Evolutionary conservation across 2,329 filamentous ascomycete species (phyloP), one percentile per base, ranked within the genome.

Genomic region (Tympanopsis confertula): DNA sequence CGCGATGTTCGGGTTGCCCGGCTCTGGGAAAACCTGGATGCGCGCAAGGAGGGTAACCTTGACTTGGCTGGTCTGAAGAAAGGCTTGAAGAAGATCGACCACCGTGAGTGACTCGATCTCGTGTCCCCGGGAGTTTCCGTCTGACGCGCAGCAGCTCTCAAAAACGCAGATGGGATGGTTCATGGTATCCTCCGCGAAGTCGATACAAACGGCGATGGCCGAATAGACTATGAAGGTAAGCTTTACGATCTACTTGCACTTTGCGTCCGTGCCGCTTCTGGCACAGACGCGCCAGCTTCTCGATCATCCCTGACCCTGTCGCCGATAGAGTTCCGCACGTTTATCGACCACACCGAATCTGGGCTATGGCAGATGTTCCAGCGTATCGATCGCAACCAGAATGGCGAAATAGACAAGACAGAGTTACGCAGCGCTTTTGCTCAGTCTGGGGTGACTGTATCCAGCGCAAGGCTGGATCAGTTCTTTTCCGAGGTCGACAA

Each of bases 401-500:
- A 78, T 52, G 77, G 77, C 35, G 70, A 71, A 49, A 63, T 82
- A 36, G 75, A 81, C 45, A 79, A 77, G 52, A 58, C 57, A 7
- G 78, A 82, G 54, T 57, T 82, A 33, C 65, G 63, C 38, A 51
- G 58, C 19, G 78, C 77, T 3, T 78, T 81, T 50, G 53, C 66
- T 29, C 61, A 62, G 18, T 72, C 75, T 19, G 76, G 75, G 5
- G 61, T 82, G 29, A 65, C 66, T 4, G 72, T 82, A 4, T 69
- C 74, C 13, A 71, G 62, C 36, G 64, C 66, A 36, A 77, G 74
- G 46, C 57, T 82, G 36, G 74, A 82, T 44, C 63, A 67, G 36
- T 82, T 82, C 59, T 81, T 82, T 48, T 55, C 61, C 29, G 69
- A 79, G 47, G 68, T 82, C 39, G 78, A 82, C 50, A 69, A 65